A percentile compares a stretch with the other conserved stretches of the same genome.
Evolutionary conservation across 805 yeast genomes (phyloP).

Genomic region (Barnettozyma wickerhamii): DNA sequence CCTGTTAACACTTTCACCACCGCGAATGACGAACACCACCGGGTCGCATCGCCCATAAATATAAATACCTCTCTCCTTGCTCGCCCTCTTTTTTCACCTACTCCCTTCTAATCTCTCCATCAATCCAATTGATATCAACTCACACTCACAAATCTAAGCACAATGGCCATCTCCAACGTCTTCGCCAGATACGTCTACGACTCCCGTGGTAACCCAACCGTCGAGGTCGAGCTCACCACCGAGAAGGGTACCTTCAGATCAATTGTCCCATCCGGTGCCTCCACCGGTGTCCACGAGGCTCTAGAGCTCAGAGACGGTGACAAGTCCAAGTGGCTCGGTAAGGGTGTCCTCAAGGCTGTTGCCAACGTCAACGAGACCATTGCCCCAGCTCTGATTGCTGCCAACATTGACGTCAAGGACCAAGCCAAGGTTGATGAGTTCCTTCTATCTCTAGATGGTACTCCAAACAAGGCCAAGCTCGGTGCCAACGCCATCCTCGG

Average conservation of each 20-base stretch:
- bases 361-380: conserved; percentile 91
- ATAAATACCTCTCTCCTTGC: background rate
- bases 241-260: conserved; percentile 93
- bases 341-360: conserved; percentile 97
- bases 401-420: conserved; percentile 77
- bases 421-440: conserved; percentile 86
- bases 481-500: conserved; percentile 99
- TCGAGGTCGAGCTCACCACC: conserved; percentile 95
- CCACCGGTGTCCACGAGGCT: conserved; percentile 99
- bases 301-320: conserved; percentile 98
- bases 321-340: conserved; percentile 96
- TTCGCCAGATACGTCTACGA: conserved; percentile 97
- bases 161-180: conserved; percentile 83
- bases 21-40: background rate
- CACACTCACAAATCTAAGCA: background rate
- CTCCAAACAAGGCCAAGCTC: conserved; percentile 93
- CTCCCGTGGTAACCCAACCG: conserved; percentile 99
- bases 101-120: background rate
- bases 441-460: conserved; percentile 86
- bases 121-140: background rate
- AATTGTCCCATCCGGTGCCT: conserved; percentile 99
- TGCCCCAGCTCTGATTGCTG: conserved; percentile 89
- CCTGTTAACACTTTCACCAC: background rate
- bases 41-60: background rate
- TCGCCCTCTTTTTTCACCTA: background rate